A percentile compares a stretch with the other conserved stretches of the same genome.
phyloP scores from a whole-genome alignment of 169 alveolate species.

The Hammondia hammondi region DNA sequence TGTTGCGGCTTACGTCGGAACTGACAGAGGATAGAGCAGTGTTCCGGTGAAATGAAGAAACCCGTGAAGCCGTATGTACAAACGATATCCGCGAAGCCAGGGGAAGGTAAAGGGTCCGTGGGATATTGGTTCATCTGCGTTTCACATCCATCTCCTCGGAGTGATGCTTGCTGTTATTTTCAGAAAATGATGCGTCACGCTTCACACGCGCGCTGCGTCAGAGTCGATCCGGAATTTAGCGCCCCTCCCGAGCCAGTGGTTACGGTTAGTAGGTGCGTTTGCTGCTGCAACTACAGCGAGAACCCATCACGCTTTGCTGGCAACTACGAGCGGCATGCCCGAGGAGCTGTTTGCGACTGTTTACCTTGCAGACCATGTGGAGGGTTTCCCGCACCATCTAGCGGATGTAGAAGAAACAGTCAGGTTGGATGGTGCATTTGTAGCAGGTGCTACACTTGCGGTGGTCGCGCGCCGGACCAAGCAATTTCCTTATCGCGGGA shows the following conservation, averaged over 20 bases:
- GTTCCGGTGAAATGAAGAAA: too few relatives aligned
- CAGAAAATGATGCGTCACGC: too few relatives aligned
- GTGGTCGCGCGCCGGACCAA: neutral
- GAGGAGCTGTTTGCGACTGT: neutral
- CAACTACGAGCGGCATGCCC: neutral
- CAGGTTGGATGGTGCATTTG: neutral
- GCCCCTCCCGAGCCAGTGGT: neutral
- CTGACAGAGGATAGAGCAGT: too few relatives aligned
- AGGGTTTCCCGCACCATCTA: neutral
- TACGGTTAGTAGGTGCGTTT: neutral
- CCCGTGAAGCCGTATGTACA: too few relatives aligned
- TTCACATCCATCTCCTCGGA: too few relatives aligned
- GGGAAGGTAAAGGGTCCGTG: too few relatives aligned
- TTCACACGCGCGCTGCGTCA: too few relatives aligned
- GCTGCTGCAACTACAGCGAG: neutral
- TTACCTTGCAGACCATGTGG: neutral
- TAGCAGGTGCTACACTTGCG: neutral
- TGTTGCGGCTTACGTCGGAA: too few relatives aligned
- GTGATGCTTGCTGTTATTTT: too few relatives aligned
- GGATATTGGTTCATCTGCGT: too few relatives aligned
- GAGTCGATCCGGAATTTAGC: too few relatives aligned
- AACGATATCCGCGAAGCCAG: too few relatives aligned
- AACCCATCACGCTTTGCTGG: neutral
- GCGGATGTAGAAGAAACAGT: neutral
- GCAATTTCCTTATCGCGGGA: neutral